Evolutionary conservation across 768 basidiomycete species (phyloP), one percentile per base, ranked within the genome.

Genomic region (Collybia sordida): DNA sequence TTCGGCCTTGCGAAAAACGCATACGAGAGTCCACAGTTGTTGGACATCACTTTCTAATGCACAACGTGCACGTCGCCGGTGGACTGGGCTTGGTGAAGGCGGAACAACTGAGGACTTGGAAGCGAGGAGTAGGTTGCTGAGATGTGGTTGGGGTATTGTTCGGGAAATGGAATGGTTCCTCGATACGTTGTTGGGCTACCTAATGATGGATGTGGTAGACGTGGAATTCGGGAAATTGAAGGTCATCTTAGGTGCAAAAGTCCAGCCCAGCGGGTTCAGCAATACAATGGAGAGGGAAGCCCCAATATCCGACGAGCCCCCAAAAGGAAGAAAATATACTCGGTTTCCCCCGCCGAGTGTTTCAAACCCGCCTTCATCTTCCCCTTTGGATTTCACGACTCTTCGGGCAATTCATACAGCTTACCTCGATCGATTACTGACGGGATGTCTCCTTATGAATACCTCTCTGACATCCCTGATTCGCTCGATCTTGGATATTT

Each of bases 101-200:
- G 92, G 92, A 2, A 90, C 87, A 3, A 71, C 64, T 0, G 87
- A 86, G 57, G 90, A 91, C 57, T 68, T 83, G 34, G 78, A 83
- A 37, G 76, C 75, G 9, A 79, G 90, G 34, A 77, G 79, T 51
- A 74, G 74, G 44, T 75, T 93, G 17, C 71, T 91, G 49, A 76
- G 93, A 50, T 86, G 83, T 52, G 86, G 88, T 1, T 97, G 93
- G 93, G 91, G 90, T 1, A 79, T 88, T 24, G 86, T 93, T 6
- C 72, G 91, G 59, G 83, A 88, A 60, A 93, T 95, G 93, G 80
- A 84, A 36, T 95, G 92, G 91, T 95, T 94, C 62, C 72, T 96
- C 50, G 92, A 94, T 63, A 85, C 83, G 22, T 61, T 97, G 2
- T 69, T 90, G 47, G 84, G 83, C 8, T 95, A 97, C 64, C 81